Base-by-base conservation (phyloP, 768 basidiomycete species). In the Coprinopsis strossmayeri region DNA sequence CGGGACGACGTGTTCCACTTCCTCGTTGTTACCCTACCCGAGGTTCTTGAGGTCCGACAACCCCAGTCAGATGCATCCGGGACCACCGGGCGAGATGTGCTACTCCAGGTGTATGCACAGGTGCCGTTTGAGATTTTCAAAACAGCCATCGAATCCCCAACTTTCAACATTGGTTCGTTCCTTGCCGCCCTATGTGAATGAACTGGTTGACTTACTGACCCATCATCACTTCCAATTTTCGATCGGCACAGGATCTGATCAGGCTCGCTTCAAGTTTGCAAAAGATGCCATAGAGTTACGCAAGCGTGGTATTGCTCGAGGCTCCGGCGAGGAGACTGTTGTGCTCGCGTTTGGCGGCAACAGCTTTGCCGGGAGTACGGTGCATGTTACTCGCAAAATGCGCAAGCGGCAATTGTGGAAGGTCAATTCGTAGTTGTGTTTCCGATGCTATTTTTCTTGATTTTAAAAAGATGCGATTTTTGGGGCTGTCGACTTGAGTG, bases 51-150 rank as follows among this genome's bases (percentile, higher is more conserved):
- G 53, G 68, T 80, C 45, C 70, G 73, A 34, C 61, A 63, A 49
- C 53, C 66, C 49, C 64, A 63, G 17, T 35, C 35, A 51, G 66
- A 69, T 30, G 66, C 69, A 44, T 60, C 75, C 47, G 50, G 50
- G 37, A 45, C 21, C 2, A 54, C 73, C 49, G 70, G 66, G 37
- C 79, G 87, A 56, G 87, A 88, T 46, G 73, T 81, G 13, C 67
- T 91, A 37, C 66, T 90, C 55, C 81, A 81, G 57, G 73, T 90
- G 53, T 92, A 85, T 68, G 78, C 86, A 21, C 75, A 74, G 46
- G 82, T 91, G 40, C 90, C 91, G 2, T 94, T 92, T 64, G 90
- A 92, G 51, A 75, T 90, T 65, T 91, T 91, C 67, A 91, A 91
- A 67, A 73, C 74, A 18, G 87, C 84, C 32, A 75, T 91, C 47